These are phyloP conservation scores for Plasmodium yoelii DNA, from an alignment of 169 alveolate genomes.

Conservation along the genomic window DNA sequence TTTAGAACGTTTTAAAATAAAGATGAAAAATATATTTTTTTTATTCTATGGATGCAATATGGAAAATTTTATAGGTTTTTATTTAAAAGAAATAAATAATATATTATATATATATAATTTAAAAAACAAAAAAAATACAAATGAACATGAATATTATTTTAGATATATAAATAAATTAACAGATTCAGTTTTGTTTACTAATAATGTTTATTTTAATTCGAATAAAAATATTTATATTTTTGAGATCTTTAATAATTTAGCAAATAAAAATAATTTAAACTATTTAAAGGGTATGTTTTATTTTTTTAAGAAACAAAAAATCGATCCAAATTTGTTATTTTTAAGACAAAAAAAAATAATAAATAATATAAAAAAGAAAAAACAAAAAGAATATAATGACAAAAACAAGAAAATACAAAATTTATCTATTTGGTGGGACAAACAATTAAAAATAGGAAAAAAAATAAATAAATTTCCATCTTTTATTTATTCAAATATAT, in stretches of 20 bases:
- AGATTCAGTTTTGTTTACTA: background rate
- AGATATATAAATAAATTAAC: constrained; percentile 1
- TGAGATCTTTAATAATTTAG: constrained; percentile 6
- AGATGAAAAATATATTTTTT: constrained; percentile 4
- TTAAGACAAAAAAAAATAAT: too few relatives aligned
- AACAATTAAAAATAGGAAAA: too few relatives aligned
- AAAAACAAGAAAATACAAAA: too few relatives aligned
- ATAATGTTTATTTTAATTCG: constrained; percentile 5
- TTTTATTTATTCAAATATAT: too few relatives aligned
- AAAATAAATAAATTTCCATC: too few relatives aligned
- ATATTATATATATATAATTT: too few relatives aligned
- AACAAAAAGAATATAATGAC: too few relatives aligned
- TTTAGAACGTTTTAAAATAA: background rate
- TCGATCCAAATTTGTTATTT: too few relatives aligned
- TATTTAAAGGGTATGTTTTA: constrained; percentile 4
- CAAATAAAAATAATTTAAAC: background rate
- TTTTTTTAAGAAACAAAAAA: constrained; percentile 11
- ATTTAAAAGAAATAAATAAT: background rate
- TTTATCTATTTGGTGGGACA: too few relatives aligned
- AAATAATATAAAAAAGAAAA: too few relatives aligned
- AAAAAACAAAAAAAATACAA: background rate
- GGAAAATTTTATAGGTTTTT: constrained; percentile 15
- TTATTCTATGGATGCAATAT: constrained; percentile 15
- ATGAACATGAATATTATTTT: background rate
- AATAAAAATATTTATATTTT: background rate